Conservation (phyloP, 2,329 filamentous ascomycete species). For the Fusarium subtropicale region DNA sequence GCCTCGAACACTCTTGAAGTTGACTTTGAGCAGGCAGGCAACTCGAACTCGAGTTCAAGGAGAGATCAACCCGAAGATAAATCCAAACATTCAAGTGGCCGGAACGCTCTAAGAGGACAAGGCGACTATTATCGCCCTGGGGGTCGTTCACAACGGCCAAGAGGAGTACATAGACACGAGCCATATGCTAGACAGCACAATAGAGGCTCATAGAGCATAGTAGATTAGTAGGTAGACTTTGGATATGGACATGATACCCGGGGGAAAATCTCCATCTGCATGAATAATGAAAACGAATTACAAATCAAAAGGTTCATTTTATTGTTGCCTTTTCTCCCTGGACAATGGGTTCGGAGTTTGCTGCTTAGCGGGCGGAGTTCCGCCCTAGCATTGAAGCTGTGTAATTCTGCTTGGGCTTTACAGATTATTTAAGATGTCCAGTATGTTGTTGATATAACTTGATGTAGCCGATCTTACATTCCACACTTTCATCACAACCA, state of each 20-base stretch:
- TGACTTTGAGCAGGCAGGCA: not conserved
- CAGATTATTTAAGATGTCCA: not conserved
- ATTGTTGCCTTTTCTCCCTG: not conserved
- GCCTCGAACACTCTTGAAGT: not conserved
- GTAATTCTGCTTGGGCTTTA: not conserved
- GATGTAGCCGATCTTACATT: not conserved
- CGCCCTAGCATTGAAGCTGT: slow-evolving; percentile 28
- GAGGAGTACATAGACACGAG: slow-evolving; percentile 21
- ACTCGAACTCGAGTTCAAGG: not conserved
- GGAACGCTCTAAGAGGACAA: slow-evolving; percentile 1
- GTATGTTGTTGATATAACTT: not conserved
- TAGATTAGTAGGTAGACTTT: not conserved
- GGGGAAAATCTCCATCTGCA: slow-evolving; percentile 31
- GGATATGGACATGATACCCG: slow-evolving; percentile 43
- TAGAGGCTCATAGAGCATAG: slow-evolving; percentile 3
- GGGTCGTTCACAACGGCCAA: slow-evolving; percentile 7
- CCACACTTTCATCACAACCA: not conserved
- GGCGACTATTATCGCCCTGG: slow-evolving; percentile 48
- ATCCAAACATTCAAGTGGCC: not conserved
- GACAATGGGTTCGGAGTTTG: not conserved
- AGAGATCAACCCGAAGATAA: slow-evolving; percentile 1
- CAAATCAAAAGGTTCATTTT: not conserved
- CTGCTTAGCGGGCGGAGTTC: slow-evolving; percentile 40
- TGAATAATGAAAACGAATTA: not conserved
- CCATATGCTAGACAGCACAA: slow-evolving; percentile 30